Conservation (phyloP, 2,329 filamentous ascomycete species). For the Neofusicoccum sp. region DNA sequence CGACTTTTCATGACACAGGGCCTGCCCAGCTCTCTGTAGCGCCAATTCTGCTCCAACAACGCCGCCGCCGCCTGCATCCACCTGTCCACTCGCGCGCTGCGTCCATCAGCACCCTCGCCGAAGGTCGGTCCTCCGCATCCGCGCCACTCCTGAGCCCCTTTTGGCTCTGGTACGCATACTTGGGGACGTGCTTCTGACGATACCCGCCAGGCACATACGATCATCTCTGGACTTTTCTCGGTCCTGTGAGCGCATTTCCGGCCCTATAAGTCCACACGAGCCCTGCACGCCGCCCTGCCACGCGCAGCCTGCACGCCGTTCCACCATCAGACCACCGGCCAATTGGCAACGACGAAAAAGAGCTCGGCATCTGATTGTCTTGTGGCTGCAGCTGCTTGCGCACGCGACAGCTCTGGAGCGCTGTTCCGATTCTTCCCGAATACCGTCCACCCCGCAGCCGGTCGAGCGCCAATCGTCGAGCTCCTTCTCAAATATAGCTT, state of each 20-base stretch:
- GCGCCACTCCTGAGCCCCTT: constrained; percentile 15
- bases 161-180: not conserved
- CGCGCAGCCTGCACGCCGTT: not conserved
- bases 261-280: not conserved
- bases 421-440: constrained; percentile 15
- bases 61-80: not conserved
- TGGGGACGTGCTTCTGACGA: constrained; percentile 8
- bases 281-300: not conserved
- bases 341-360: not conserved
- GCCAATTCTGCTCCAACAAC: not conserved
- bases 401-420: not conserved
- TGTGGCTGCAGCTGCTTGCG: constrained; percentile 8
- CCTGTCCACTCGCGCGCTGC: not conserved
- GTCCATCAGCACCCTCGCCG: not conserved
- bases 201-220: not conserved
- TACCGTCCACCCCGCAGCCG: constrained; percentile 3
- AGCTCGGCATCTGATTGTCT: not conserved
- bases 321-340: not conserved
- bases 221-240: constrained; percentile 9
- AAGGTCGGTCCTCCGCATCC: not conserved
- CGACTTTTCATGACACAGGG: not conserved
- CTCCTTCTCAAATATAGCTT: constrained; percentile 13
- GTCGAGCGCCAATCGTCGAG: constrained; percentile 7
- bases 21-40: not conserved
- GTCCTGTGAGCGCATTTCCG: not conserved